These are phyloP conservation scores for Isatis lusitanica DNA, from an alignment of 441 rosid genomes.

Conservation along the genomic window DNA sequence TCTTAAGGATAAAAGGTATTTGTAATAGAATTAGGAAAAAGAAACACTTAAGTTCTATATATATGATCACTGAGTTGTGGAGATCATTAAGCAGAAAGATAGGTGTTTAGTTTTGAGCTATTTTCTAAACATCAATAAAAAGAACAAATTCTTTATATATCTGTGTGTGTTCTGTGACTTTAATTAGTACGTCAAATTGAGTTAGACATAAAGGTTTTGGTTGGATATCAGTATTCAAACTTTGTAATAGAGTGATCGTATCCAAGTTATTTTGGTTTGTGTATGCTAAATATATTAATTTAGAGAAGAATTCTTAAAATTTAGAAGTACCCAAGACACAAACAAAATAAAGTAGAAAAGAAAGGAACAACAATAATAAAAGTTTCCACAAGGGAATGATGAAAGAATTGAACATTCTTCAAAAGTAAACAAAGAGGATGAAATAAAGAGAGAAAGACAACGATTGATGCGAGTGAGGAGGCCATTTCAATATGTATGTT, in stretches of 20 bases:
- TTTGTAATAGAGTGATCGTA: not conserved
- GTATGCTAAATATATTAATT: not conserved
- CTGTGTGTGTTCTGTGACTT: too few species aligned
- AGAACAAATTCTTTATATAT: too few species aligned
- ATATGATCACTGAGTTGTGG: too few species aligned
- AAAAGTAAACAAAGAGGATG: conserved; percentile 41
- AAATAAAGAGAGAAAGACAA: conserved; percentile 35
- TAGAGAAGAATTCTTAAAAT: not conserved
- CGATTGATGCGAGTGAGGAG: conserved; percentile 35
- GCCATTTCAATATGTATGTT: not conserved
- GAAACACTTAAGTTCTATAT: too few species aligned
- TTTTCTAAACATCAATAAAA: too few species aligned
- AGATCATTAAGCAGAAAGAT: too few species aligned
- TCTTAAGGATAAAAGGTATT: too few species aligned
- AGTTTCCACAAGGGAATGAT: conserved; percentile 64
- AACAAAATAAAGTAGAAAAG: conserved; percentile 29
- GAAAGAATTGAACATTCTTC: conserved; percentile 59
- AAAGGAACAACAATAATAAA: conserved; percentile 27
- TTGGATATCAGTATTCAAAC: not conserved
- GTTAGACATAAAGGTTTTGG: not conserved
- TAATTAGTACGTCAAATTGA: not conserved
- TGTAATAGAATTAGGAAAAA: too few species aligned
- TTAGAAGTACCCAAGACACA: conserved; percentile 7
- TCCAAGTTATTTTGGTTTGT: not conserved
- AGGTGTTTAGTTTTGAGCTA: too few species aligned